Evolutionary conservation across 345 rosid genomes (phyloP), one percentile per base, ranked within the genome.

Genomic region (Brassica nigra): DNA sequence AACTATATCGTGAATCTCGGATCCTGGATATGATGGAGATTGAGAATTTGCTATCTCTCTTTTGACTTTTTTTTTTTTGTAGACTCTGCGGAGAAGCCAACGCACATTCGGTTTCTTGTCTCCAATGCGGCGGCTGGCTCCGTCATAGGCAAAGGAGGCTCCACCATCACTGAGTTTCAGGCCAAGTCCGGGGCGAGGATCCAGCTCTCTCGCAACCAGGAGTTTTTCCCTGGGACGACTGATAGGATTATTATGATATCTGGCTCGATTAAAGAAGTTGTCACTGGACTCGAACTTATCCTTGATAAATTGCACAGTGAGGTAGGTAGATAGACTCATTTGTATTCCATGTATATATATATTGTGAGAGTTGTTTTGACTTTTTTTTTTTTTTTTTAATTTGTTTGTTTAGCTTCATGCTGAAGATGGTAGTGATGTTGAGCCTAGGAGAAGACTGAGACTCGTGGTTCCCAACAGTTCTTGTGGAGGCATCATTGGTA

Each of bases 101-200:
- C 97, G 8, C 90, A 90, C 77, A 72, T 89, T 71, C 87, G 95
- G 85, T 92, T 96, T 78, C 97, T 96, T 62, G 97, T 96, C 23
- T 96, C 99, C 70, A 96, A 96, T 91, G 90, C 98, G 28, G 92
- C 97, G 5, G 99, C 99, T 69, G 99, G 99, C 79, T 94, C 99
- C 23, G 93, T 96, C 74, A 96, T 96, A 78, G 98, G 99, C 80
- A 96, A 93, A 86, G 97, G 97, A 73, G 99, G 99, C 74, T 92
- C 97, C 9, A 96, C 97, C 29, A 96, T 96, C 78, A 92, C 92
- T 63, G 99, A 96, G 31, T 93, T 96, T 70, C 99, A 96, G 86
- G 86, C 94, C 5, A 91, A 92, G 77, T 96, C 99, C 0, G 95
- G 98, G 55, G 97, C 99, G 4, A 85, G 97, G 77, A 93, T 96